Evolutionary conservation across 257 asterid species (phyloP).

Genomic region (Scutellaria baicalensis): DNA sequence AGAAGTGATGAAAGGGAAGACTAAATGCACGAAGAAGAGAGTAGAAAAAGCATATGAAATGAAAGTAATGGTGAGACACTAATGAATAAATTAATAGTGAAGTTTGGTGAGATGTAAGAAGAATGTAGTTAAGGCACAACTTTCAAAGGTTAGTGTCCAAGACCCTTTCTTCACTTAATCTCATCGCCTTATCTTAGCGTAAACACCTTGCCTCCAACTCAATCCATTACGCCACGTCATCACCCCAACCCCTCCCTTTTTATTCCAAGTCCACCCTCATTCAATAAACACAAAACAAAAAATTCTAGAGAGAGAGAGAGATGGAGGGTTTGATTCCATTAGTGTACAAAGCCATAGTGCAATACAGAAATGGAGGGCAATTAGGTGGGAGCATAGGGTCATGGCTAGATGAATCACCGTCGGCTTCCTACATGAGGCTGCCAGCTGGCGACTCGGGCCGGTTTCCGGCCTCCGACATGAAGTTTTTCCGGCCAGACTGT

Average conservation of each 20-base stretch:
- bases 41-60: neutral
- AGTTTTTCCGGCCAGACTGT: slow-evolving; percentile 37
- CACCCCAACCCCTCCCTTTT: slow-evolving; percentile 16
- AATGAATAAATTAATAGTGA: neutral
- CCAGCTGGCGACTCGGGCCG: slow-evolving; percentile 69
- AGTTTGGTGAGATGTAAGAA: slow-evolving; percentile 53
- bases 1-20: no score
- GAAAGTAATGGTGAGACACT: neutral
- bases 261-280: slow-evolving; percentile 13
- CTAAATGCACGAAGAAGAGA: no score
- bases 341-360: slow-evolving; percentile 70
- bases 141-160: slow-evolving; percentile 35
- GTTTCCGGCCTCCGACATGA: slow-evolving; percentile 32
- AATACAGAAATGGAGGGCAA: slow-evolving; percentile 51
- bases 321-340: slow-evolving; percentile 92
- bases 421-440: slow-evolving; percentile 51
- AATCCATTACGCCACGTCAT: slow-evolving; percentile 57
- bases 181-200: slow-evolving; percentile 34
- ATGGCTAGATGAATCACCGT: slow-evolving; percentile 49
- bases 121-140: slow-evolving; percentile 43
- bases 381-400: neutral
- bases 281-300: slow-evolving; percentile 5
- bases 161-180: slow-evolving; percentile 15
- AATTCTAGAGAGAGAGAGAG: neutral
- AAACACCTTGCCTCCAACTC: slow-evolving; percentile 44